Base-by-base conservation (phyloP, 257 asterid species). In the Coffea canephora region DNA sequence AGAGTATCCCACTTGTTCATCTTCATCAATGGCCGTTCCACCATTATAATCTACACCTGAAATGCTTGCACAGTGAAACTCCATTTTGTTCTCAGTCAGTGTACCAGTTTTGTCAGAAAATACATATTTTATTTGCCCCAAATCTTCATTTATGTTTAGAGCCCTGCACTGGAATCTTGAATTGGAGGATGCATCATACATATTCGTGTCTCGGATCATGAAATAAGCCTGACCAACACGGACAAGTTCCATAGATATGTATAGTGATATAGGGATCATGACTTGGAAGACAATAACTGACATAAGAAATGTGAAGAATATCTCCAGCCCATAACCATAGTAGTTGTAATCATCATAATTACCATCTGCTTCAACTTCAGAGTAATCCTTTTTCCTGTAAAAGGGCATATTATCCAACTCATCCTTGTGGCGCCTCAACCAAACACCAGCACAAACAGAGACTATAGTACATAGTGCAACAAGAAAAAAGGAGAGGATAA, bases 101-200 rank as follows among this genome's bases (percentile, higher is more conserved):
- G 99, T 96, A 39, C 99, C 99, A 13, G 99, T 96, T 90, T 94
- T 96, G 74, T 96, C 99, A 23, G 99, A 94, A 87, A 96, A 96
- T n/a, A 96, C 88, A 62, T 96, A 96, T 74, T 92, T 94, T 83
- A 96, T 91, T 88, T 96, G 98, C 79, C 99, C 99, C 94, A 96
- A 85, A 87, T 96, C 99, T 79, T 96, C 99, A 83, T 96, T 96
- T 85, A 96, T 96, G 82, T 94, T 96, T 88, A 96, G 88, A 15
- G 99, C 96, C 88, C 99, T 87, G 78, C 99, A 94, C 83, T 94
- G 99, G 84, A 96, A 96, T 77, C 97, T 92, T 4, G 98, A 82
- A 62, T 96, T 96, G 52, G 98, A 83, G 59, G 92, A 75, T 74
- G 87, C 83, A 68, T 96, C 99, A 31, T 79, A 81, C 98, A 96